Evolutionary conservation across 768 basidiomycete genomes (phyloP).

Genomic region (Vishniacozyma victoriae): DNA sequence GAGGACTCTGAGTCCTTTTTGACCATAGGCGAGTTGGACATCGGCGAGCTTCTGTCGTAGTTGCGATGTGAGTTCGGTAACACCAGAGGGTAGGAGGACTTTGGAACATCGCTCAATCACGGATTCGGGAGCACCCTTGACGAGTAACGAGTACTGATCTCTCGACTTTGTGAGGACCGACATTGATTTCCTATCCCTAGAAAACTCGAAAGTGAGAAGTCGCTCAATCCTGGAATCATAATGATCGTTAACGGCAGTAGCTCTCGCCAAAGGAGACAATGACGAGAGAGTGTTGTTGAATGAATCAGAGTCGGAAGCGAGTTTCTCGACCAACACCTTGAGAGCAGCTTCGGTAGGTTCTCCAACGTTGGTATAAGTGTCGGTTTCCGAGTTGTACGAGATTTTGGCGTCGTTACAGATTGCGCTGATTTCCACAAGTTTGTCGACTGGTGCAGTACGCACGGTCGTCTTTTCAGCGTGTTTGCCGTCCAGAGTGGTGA

Average conservation of each 20-base stretch:
- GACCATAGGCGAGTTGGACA: constrained; percentile 67
- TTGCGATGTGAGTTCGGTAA: constrained; percentile 61
- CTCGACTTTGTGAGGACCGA: constrained; percentile 78
- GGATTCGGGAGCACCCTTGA: constrained; percentile 94
- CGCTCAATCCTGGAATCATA: constrained; percentile 70
- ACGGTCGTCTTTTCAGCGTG: constrained; percentile 54
- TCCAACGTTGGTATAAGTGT: constrained; percentile 72
- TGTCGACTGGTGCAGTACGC: constrained; percentile 41
- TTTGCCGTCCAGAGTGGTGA: constrained; percentile 64
- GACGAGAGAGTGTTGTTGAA: constrained; percentile 54
- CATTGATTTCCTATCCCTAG: constrained; percentile 98
- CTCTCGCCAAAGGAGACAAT: constrained; percentile 60
- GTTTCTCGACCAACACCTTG: constrained; percentile 89
- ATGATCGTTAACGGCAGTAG: constrained; percentile 76
- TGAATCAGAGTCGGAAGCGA: constrained; percentile 61
- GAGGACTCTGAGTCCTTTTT: constrained; percentile 78
- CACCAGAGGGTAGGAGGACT: constrained; percentile 49
- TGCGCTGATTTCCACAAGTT: constrained; percentile 80
- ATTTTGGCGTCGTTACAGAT: constrained; percentile 93
- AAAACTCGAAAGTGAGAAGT: constrained; percentile 93
- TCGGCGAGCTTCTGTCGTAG: constrained; percentile 61
- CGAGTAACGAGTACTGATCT: constrained; percentile 62
- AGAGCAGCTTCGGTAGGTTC: constrained; percentile 97
- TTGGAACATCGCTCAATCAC: constrained; percentile 78
- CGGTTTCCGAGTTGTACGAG: constrained; percentile 73